A percentile compares a stretch with the other conserved stretches of the same genome.
These are phyloP conservation scores for Salmacisia buchloeana DNA, from an alignment of 1,284 basidiomycete genomes.

Conservation along the genomic window DNA sequence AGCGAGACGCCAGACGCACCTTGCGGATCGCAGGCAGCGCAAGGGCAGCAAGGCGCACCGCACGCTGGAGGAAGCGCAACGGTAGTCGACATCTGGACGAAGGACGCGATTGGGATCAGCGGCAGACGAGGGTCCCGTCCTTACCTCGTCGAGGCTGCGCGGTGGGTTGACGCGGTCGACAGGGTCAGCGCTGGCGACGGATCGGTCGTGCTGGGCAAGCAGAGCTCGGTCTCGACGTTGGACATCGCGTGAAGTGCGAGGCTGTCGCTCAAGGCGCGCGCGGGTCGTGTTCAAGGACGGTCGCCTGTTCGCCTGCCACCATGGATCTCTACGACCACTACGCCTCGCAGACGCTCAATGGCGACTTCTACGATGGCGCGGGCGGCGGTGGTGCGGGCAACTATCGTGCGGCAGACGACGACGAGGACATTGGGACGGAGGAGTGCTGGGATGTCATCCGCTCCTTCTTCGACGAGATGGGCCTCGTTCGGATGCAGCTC, in stretches of 20 bases:
- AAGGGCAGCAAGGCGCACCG: no score
- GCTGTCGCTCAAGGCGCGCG: not conserved
- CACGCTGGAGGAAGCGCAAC: no score
- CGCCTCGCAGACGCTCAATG: constrained; percentile 2
- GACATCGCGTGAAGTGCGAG: no score
- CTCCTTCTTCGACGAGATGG: constrained; percentile 93
- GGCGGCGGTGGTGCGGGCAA: no score
- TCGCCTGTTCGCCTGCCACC: not conserved
- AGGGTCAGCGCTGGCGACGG: no score
- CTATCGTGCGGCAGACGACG: constrained; percentile 17
- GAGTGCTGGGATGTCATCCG: constrained; percentile 61
- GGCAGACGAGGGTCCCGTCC: no score
- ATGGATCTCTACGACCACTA: not conserved
- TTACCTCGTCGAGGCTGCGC: no score
- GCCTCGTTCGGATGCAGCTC: constrained; percentile 93
- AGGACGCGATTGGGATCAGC: no score
- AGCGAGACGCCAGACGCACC: no score
- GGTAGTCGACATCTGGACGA: no score
- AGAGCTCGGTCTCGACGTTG: not conserved
- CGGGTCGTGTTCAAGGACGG: not conserved
- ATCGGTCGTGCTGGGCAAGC: not conserved
- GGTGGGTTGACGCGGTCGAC: no score
- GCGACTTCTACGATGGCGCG: not conserved
- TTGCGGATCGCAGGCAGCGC: no score
- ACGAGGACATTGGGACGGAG: constrained; percentile 46